These are phyloP conservation scores for Irpex lacteus DNA, from an alignment of 1,284 basidiomycete species.

Conservation along the genomic window DNA sequence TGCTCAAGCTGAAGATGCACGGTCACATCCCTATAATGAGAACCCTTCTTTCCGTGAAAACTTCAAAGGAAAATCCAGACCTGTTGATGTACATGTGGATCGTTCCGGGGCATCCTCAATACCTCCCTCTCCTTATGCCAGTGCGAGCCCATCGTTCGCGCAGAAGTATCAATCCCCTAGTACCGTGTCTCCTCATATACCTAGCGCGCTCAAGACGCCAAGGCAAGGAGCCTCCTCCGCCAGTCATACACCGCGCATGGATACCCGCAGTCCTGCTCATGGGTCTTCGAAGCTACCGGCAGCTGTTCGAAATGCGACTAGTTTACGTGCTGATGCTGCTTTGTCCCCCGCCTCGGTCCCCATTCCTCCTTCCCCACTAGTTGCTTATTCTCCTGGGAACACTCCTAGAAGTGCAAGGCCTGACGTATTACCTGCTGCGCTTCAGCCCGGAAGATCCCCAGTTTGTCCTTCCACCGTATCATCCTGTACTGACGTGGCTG, in stretches of 20 bases:
- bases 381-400: not conserved
- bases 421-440: not conserved
- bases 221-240: not conserved
- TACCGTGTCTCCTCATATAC: not conserved
- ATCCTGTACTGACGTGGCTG: not conserved
- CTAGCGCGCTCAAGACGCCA: not conserved
- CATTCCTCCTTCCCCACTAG: not conserved
- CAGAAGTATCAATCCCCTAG: not conserved
- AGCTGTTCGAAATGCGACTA: not conserved
- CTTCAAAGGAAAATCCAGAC: not conserved
- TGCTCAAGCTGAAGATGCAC: conserved; percentile 5
- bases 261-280: not conserved
- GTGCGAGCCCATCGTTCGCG: not conserved
- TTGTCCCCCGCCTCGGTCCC: not conserved
- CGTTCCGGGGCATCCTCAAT: conserved; percentile 8
- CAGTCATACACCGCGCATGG: not conserved
- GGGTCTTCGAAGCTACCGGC: not conserved
- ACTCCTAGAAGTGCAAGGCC: not conserved
- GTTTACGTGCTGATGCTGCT: not conserved
- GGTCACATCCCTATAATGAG: not conserved
- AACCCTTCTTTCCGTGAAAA: not conserved
- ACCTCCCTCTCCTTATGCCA: conserved; percentile 1
- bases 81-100: not conserved
- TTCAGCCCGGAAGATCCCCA: not conserved
- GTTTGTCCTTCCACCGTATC: not conserved